Base-by-base conservation (phyloP, 139 green algal species). In the Pleodorina starrii region DNA sequence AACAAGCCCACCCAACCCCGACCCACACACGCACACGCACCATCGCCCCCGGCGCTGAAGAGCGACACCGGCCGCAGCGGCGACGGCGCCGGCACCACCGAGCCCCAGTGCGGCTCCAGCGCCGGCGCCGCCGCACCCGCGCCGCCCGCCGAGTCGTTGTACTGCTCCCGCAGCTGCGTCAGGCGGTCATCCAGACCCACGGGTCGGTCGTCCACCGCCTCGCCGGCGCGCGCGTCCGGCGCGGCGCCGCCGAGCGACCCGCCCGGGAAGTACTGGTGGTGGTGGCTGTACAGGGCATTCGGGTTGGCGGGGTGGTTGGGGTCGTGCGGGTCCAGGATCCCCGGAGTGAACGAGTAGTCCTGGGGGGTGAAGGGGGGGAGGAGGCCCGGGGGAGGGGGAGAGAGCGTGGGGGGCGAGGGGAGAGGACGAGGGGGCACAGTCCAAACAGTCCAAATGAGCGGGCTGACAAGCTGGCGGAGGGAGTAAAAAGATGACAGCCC, bases 21-120 rank as follows among this genome's bases (percentile, higher is more conserved):
- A n/a, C n/a, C n/a, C n/a, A n/a, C n/a, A n/a, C n/a, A n/a, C n/a
- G n/a, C n/a, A 32, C 32, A 77, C 69, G 11, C 16, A 82, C 74
- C 74, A 35, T 82, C 76, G 48, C 76, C 42, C 5, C 81, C 81
- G 0, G 60, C 14, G n/a, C 81, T 36, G 57, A 87, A 87, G 0
- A 87, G 43, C 29, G 81, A 87, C 63, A 87, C 60, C 1, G 81
- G 81, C 59, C 81, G 60, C 43, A 87, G 81, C 81, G 81, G 81
- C 81, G 81, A 87, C 29, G 81, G 59, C 59, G 29, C 81, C 27
- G 81, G 60, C 40, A 48, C 60, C 60, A 73, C 6, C 29, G n/a
- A 21, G n/a, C 79, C 79, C 40, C 40, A 75, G 40, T 75, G 57
- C 27, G 59, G 59, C 59, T 63, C 25, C 59, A 71, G 7, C 40